These are phyloP conservation scores for Apiospora pterosperma DNA, from an alignment of 2,329 filamentous ascomycete genomes.

Conservation along the genomic window DNA sequence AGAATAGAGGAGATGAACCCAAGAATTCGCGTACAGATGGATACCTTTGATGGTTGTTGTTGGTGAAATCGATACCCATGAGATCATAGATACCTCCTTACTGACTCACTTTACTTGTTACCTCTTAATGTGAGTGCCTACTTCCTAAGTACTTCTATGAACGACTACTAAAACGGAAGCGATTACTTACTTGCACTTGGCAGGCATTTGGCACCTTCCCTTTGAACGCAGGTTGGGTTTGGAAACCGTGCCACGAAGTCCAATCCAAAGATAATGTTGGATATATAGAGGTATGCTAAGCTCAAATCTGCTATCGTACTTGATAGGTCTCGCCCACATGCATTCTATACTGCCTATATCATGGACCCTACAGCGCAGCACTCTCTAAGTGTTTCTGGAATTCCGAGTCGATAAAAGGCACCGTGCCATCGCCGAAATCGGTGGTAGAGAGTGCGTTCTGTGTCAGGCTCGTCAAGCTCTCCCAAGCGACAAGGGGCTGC, in stretches of 20 bases:
- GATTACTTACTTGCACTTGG: too few relatives aligned
- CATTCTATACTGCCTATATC: background rate
- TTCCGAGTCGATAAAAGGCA: constrained; percentile 31
- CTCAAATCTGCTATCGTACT: background rate
- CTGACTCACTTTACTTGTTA: too few relatives aligned
- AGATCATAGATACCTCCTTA: too few relatives aligned
- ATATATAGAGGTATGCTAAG: background rate
- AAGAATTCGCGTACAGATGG: background rate
- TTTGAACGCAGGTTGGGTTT: too few relatives aligned
- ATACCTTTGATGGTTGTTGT: background rate
- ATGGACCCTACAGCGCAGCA: constrained; percentile 11
- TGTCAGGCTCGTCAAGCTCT: constrained; percentile 28
- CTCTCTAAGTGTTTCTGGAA: constrained; percentile 16
- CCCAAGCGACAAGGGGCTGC: constrained; percentile 37
- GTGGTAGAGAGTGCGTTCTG: constrained; percentile 29
- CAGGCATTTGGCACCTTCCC: background rate
- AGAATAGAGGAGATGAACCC: background rate
- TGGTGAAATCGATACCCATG: background rate
- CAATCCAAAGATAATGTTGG: too few relatives aligned
- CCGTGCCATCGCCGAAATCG: constrained; percentile 35
- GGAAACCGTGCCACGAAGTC: too few relatives aligned
- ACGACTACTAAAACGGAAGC: background rate
- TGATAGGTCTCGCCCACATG: background rate
- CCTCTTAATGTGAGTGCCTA: background rate
- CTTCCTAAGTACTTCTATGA: background rate